Conservation (phyloP, 257 asterid species). For the Plantago ovata region DNA sequence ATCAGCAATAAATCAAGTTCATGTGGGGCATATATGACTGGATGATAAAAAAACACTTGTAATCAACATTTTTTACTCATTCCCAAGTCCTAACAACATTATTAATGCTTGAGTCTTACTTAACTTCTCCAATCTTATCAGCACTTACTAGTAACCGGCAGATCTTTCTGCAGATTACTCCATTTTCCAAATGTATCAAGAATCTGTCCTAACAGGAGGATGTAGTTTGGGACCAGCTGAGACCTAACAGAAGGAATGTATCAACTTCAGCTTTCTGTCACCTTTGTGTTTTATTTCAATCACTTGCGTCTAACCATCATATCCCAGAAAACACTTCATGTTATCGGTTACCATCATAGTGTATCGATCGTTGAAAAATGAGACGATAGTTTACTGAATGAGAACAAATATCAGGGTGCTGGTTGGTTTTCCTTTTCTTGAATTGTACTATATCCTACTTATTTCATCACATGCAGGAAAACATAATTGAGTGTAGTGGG, state of each 20-base stretch:
- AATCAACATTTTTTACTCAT: no score
- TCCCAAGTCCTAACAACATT: no score
- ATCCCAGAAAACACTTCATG: not conserved
- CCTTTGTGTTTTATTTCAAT: not conserved
- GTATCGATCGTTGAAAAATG: no score
- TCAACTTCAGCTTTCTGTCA: not conserved
- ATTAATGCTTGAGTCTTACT: no score
- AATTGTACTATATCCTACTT: not conserved
- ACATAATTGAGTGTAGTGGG: not conserved
- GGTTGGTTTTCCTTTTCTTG: not conserved
- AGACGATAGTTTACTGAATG: not conserved
- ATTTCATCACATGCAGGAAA: not conserved
- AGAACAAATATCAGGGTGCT: not conserved
- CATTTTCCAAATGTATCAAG: no score
- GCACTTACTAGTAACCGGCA: no score
- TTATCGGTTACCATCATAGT: not conserved
- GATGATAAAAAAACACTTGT: no score
- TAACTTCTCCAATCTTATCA: no score
- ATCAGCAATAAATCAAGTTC: no score
- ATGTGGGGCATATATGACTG: no score
- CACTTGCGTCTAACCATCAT: not conserved
- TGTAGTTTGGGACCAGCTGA: not conserved
- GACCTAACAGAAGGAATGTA: not conserved
- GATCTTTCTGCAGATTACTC: no score
- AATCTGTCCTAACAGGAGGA: no score